Evolutionary conservation across 768 basidiomycete genomes (phyloP), one percentile per base, ranked within the genome.

Genomic region (Thelephora ganbajun): DNA sequence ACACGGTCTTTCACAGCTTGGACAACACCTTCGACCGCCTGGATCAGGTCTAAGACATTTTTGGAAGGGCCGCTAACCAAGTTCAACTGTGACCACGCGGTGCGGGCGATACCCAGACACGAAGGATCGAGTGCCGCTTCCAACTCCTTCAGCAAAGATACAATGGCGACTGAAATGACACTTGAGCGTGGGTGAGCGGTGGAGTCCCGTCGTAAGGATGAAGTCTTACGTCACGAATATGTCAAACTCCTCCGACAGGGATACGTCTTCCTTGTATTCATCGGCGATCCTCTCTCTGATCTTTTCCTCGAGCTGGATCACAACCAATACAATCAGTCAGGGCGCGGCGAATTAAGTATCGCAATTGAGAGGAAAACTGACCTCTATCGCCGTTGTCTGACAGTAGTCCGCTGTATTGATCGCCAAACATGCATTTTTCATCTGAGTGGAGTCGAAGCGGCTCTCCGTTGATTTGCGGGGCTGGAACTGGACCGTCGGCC

Each of bases 321-420:
- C 16, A 18, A 45, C 19, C 39, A 47, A 18, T 35, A 36, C 33
- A 43, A 34, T 36, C 42, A 11, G 48, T 37, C n/a, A 18, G 0
- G 20, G 48, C 6, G 23, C 11, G n/a, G 43, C 9, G 14, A 11
- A 37, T 22, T 26, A 11, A n/a, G 19, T 45, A 35, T 43, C n/a
- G 14, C 42, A 48, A n/a, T n/a, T n/a, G n/a, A n/a, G 42, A 33
- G 35, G 6, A 11, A 42, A 11, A 50, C 68, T 9, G 55, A 83
- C 92, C 75, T 96, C 90, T 16, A 79, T 58, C 1, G 93, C 88
- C 2, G 94, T 99, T 1, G 77, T 79, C 53, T 92, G 86, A 58
- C 96, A 99, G 60, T 98, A 99, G 59, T 98, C 93, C 1, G 93
- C 94, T 0, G 96, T 99, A 57, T 99, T 98, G 58, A 99, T 80